These are phyloP conservation scores for Pelargonium australe DNA, from an alignment of 441 rosid species.

Conservation along the genomic window DNA sequence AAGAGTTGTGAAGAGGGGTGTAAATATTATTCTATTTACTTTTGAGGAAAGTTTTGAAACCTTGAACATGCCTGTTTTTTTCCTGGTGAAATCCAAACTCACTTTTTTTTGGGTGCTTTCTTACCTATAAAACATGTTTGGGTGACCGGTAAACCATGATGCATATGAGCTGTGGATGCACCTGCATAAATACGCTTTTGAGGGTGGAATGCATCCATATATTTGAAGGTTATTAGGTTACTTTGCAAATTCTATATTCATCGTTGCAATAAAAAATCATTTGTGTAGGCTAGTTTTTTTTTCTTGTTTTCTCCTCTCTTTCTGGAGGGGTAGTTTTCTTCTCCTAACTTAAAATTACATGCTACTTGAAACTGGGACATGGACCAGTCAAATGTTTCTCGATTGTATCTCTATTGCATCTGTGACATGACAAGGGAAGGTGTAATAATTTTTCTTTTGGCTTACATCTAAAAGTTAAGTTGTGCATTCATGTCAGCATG, in stretches of 20 bases:
- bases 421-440: neutral
- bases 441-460: neutral
- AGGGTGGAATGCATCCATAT: neutral
- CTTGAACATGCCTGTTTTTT: neutral
- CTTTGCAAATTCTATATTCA: neutral
- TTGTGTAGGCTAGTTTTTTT: neutral
- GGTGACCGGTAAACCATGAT: neutral
- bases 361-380: neutral
- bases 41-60: constrained; percentile 1
- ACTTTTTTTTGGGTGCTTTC: neutral
- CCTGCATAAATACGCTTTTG: neutral
- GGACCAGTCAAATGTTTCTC: neutral
- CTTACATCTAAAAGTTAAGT: neutral
- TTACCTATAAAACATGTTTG: constrained; percentile 1
- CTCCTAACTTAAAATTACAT: neutral
- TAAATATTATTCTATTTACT: neutral
- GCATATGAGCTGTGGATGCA: neutral
- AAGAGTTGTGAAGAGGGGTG: neutral
- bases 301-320: neutral
- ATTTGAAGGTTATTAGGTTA: neutral
- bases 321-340: neutral
- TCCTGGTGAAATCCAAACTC: neutral
- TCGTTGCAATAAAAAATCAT: neutral
- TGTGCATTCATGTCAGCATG: neutral
- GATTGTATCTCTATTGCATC: neutral